phyloP scores from a whole-genome alignment of 2,329 filamentous ascomycete genomes.

The Colletotrichum eleusines region DNA sequence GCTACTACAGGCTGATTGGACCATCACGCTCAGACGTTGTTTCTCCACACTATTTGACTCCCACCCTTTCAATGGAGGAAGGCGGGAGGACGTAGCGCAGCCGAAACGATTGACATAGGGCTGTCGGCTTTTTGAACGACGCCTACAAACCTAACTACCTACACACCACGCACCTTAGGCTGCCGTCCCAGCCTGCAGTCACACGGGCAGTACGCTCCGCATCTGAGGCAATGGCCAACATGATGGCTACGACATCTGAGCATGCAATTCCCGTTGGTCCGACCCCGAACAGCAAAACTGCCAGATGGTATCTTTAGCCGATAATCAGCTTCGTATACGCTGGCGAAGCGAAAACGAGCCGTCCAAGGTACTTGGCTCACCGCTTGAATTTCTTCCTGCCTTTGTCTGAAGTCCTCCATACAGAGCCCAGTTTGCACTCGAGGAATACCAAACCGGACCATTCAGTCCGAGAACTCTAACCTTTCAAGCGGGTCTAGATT shows the following conservation, averaged over 20 bases:
- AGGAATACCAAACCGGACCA: not conserved
- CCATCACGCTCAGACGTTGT: not conserved
- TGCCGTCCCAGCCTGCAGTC: not conserved
- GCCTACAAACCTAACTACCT: too few relatives aligned
- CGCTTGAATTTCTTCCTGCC: not conserved
- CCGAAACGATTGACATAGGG: not conserved
- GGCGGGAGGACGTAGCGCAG: not conserved
- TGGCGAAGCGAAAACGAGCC: not conserved
- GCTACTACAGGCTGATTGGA: not conserved
- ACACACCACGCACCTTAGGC: too few relatives aligned
- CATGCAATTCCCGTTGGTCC: not conserved
- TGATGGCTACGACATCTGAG: not conserved
- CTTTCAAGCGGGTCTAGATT: not conserved
- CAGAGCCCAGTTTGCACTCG: not conserved
- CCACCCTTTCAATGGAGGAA: not conserved
- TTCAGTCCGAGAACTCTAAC: not conserved
- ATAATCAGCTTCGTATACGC: slow-evolving; percentile 1
- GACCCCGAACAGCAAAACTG: not conserved
- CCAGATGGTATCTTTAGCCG: not conserved
- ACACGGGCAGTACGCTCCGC: not conserved
- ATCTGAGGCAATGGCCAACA: not conserved
- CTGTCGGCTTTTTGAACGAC: not conserved
- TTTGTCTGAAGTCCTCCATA: not conserved
- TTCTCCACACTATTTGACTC: not conserved
- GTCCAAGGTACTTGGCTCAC: not conserved